Evolutionary conservation across 1,284 basidiomycete species (phyloP), one percentile per base, ranked within the genome.

Genomic region (Leucoagaricus sp.): DNA sequence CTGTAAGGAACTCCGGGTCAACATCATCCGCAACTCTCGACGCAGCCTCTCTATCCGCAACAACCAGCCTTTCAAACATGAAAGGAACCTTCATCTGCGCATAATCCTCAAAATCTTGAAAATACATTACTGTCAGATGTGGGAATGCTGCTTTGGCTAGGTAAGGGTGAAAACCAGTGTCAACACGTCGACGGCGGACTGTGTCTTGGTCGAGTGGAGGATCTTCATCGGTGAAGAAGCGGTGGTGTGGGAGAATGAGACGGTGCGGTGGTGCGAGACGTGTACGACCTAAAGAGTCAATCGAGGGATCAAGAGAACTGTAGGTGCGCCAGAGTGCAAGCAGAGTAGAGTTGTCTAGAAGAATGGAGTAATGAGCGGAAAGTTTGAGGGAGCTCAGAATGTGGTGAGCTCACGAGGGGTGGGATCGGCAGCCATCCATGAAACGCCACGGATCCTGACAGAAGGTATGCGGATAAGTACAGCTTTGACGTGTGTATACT

Each of bases 261-360:
- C 93, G 84, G 21, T 82, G 76, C 0, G 93, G 93, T 1, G 85
- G 80, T 0, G 85, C 78, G 13, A 93, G 81, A 2, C 73, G 78
- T 19, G 79, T 81, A 6, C 67, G 64, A 10, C 83, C 83, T 15
- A 75, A 70, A 0, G 78, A 63, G 34, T 76, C 75, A 60, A 89
- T 84, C 21, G 77, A 72, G 1, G 73, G 71, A 63, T 88, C 82
- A 38, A 94, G 80, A 0, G 86, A 80, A 55, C 84, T 82, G 68
- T 95, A 91, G 0, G 86, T 85, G 34, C 89, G 82, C 86, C 90
- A 92, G 28, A 95, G 75, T 3, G 91, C 84, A 48, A 93, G 81
- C 28, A 95, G 75, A 0, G 91, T 89, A 53, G 90, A 85, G 52
- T 86, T 84, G 65, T 86, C 86, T 82, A 63, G 15, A 6, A 55